Conservation (phyloP, 2,329 filamentous ascomycete species). For the Macrophomina tecta region DNA sequence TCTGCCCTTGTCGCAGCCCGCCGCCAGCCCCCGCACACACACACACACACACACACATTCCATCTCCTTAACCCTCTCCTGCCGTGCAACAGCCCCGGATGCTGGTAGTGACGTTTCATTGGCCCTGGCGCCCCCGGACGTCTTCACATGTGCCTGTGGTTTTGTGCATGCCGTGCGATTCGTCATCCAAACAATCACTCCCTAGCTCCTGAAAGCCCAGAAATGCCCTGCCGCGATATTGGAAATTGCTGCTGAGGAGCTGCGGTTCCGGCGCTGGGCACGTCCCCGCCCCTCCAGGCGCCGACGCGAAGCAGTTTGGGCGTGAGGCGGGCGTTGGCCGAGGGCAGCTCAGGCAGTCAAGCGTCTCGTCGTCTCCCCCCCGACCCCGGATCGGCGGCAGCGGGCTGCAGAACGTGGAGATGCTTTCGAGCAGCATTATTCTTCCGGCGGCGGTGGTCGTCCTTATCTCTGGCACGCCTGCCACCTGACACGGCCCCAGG, state of each 20-base stretch:
- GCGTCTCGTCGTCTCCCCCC: slow-evolving; percentile 17
- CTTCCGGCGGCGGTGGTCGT: background rate
- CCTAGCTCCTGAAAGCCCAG: slow-evolving; percentile 21
- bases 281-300: background rate
- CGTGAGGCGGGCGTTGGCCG: background rate
- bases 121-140: slow-evolving; percentile 4
- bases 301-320: background rate
- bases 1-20: slow-evolving; percentile 1
- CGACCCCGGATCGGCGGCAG: slow-evolving; percentile 19
- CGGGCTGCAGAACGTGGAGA: slow-evolving; percentile 23
- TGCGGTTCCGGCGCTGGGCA: background rate
- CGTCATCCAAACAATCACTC: slow-evolving; percentile 10
- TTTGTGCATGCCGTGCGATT: slow-evolving; percentile 18
- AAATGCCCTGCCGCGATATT: slow-evolving; percentile 9
- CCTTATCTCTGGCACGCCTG: slow-evolving; percentile 18
- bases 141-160: slow-evolving; percentile 24
- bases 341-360: background rate
- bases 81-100: slow-evolving; percentile 15
- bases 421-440: background rate
- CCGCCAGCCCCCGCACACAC: background rate
- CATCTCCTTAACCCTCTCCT: slow-evolving; percentile 24
- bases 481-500: slow-evolving; percentile 8
- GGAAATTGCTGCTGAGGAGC: background rate
- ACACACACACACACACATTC: slow-evolving; percentile 14
- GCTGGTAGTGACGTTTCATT: slow-evolving; percentile 21